These are phyloP conservation scores for Naganishia friedmannii DNA, from an alignment of 768 basidiomycete species.

Conservation along the genomic window DNA sequence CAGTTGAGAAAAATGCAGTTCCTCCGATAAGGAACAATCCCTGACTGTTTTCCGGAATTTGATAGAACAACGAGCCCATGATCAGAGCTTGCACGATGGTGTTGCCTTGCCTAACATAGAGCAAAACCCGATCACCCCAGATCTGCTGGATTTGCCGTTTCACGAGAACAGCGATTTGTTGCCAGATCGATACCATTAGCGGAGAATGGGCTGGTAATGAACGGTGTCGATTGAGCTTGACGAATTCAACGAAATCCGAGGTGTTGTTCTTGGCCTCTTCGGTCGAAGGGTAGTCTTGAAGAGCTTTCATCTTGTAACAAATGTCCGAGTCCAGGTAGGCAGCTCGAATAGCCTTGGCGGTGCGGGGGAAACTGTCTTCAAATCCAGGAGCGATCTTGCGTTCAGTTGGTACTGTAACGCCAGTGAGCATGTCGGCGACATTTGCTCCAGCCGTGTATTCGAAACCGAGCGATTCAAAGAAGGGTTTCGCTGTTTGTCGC, in stretches of 20 bases:
- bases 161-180: conserved; percentile 24
- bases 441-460: conserved; percentile 32
- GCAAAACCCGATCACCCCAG: conserved; percentile 33
- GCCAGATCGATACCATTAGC: conserved; percentile 10
- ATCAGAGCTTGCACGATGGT: conserved; percentile 56
- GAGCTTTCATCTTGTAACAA: conserved; percentile 14
- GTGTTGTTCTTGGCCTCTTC: conserved; percentile 19
- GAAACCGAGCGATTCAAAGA: conserved; percentile 37
- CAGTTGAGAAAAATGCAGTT: conserved; percentile 68
- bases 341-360: conserved; percentile 19
- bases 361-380: conserved; percentile 23
- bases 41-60: conserved; percentile 59
- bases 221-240: conserved; percentile 4
- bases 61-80: conserved; percentile 67
- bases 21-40: conserved; percentile 75
- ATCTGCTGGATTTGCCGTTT: conserved; percentile 29
- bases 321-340: conserved; percentile 22
- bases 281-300: conserved; percentile 19
- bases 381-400: conserved; percentile 14
- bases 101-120: conserved; percentile 45
- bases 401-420: conserved; percentile 29
- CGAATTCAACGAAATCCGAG: not conserved
- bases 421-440: conserved; percentile 34
- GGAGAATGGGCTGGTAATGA: conserved; percentile 19
- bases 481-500: conserved; percentile 23